Evolutionary conservation across 2,329 filamentous ascomycete species (phyloP).

Genomic region (Aureobasidium sp.): DNA sequence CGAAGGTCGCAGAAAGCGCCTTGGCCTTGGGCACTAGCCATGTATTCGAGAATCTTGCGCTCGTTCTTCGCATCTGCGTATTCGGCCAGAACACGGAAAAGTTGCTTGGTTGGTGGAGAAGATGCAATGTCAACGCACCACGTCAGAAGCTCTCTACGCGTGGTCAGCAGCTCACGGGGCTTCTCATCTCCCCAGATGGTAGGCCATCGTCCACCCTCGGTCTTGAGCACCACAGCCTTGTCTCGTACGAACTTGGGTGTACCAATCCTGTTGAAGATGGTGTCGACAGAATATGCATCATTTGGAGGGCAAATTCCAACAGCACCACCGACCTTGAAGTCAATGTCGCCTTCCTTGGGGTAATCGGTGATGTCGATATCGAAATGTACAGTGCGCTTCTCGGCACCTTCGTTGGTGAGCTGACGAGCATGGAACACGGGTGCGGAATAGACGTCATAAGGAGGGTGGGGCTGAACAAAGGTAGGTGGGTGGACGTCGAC

Average conservation of each 20-base stretch:
- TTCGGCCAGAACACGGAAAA: constrained; percentile 80
- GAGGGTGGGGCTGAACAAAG: constrained; percentile 91
- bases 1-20: constrained; percentile 86
- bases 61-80: constrained; percentile 71
- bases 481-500: constrained; percentile 61
- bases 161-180: constrained; percentile 77
- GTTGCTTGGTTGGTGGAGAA: constrained; percentile 77
- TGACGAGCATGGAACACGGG: constrained; percentile 76
- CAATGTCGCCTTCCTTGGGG: constrained; percentile 69
- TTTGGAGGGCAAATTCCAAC: constrained; percentile 92
- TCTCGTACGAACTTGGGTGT: constrained; percentile 76
- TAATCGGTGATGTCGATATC: constrained; percentile 96
- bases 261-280: constrained; percentile 71
- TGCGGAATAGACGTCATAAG: constrained; percentile 86
- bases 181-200: constrained; percentile 95
- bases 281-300: constrained; percentile 64
- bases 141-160: constrained; percentile 79
- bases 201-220: constrained; percentile 78
- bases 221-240: constrained; percentile 71
- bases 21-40: constrained; percentile 85
- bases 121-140: constrained; percentile 96
- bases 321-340: constrained; percentile 94
- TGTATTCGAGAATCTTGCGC: constrained; percentile 77
- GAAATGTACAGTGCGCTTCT: constrained; percentile 96
- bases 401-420: constrained; percentile 76